Conservation (phyloP, 305 asterid genomes). For the Lippia alba region DNA sequence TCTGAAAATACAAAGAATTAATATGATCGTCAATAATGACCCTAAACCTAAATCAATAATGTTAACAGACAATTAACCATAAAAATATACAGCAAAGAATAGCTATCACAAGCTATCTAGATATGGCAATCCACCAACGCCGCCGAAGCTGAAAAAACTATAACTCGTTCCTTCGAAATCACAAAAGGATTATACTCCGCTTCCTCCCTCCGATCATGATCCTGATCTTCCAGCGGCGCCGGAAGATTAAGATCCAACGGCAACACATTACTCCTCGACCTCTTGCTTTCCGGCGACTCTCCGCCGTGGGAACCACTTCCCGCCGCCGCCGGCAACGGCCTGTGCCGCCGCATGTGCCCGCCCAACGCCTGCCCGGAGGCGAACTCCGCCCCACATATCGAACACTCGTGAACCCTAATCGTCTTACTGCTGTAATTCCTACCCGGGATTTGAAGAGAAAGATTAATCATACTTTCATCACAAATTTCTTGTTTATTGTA, state of each 20-base stretch:
- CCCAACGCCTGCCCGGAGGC: slow-evolving; percentile 69
- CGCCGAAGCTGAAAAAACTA: slow-evolving; percentile 49
- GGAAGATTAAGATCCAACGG: slow-evolving; percentile 70
- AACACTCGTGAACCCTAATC: slow-evolving; percentile 55
- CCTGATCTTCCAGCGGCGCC: slow-evolving; percentile 51
- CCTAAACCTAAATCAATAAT: slow-evolving; percentile 16
- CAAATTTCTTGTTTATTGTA: slow-evolving; percentile 14
- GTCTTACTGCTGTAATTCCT: slow-evolving; percentile 31
- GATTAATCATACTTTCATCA: slow-evolving; percentile 29
- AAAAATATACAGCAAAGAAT: slow-evolving; percentile 9
- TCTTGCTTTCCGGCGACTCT: slow-evolving; percentile 39
- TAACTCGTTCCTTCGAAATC: slow-evolving; percentile 44
- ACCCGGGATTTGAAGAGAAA: slow-evolving; percentile 50
- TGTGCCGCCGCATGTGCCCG: slow-evolving; percentile 73
- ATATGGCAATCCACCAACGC: slow-evolving; percentile 61
- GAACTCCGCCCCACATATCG: slow-evolving; percentile 62
- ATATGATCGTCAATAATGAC: not conserved
- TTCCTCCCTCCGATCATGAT: slow-evolving; percentile 28
- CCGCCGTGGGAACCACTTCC: slow-evolving; percentile 30
- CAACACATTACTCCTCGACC: slow-evolving; percentile 43
- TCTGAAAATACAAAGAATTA: slow-evolving; percentile 9
- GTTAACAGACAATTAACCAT: not conserved
- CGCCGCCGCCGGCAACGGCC: slow-evolving; percentile 42
- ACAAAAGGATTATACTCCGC: slow-evolving; percentile 32
- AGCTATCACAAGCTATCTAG: not conserved